Percentiles rank a stretch among this genome's conserved stretches.
phyloP scores from a whole-genome alignment of 495 filamentous ascomycete genomes.

The Bacidia rubella region DNA sequence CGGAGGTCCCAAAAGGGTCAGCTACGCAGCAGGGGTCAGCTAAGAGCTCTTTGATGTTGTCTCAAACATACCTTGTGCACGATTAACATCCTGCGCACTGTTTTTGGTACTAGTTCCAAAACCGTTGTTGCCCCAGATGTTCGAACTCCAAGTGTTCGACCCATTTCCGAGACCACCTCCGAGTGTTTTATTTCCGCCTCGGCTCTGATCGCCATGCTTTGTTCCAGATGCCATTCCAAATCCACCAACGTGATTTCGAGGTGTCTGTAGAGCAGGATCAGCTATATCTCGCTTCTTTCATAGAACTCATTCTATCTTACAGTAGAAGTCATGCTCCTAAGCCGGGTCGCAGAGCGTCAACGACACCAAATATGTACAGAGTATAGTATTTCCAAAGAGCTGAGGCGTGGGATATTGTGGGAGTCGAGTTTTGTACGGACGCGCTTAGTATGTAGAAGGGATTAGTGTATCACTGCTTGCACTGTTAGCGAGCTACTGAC shows the following conservation, averaged over 20 bases:
- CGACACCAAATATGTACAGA: neutral
- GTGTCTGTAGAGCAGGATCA: too few relatives aligned
- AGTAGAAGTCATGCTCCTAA: constrained; percentile 16
- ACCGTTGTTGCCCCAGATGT: constrained; percentile 45
- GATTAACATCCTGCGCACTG: constrained; percentile 21
- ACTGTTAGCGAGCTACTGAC: neutral
- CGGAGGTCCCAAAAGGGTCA: constrained; percentile 5
- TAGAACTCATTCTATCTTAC: too few relatives aligned
- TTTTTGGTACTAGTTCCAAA: constrained; percentile 38
- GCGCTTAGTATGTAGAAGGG: neutral
- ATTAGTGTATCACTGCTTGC: neutral
- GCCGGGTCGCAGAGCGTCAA: neutral
- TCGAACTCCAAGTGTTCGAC: constrained; percentile 36
- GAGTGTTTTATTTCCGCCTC: constrained; percentile 27
- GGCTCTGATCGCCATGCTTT: constrained; percentile 26
- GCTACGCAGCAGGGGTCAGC: constrained; percentile 11
- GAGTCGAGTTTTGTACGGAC: constrained; percentile 1
- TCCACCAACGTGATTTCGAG: constrained; percentile 24
- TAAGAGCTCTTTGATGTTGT: neutral
- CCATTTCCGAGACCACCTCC: constrained; percentile 32
- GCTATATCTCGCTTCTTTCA: too few relatives aligned
- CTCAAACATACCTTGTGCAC: constrained; percentile 11
- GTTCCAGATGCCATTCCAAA: constrained; percentile 29
- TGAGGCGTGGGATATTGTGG: neutral
- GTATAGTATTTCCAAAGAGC: neutral